phyloP scores from a whole-genome alignment of 2,329 filamentous ascomycete species.

The Trichoderma arundinaceum region DNA sequence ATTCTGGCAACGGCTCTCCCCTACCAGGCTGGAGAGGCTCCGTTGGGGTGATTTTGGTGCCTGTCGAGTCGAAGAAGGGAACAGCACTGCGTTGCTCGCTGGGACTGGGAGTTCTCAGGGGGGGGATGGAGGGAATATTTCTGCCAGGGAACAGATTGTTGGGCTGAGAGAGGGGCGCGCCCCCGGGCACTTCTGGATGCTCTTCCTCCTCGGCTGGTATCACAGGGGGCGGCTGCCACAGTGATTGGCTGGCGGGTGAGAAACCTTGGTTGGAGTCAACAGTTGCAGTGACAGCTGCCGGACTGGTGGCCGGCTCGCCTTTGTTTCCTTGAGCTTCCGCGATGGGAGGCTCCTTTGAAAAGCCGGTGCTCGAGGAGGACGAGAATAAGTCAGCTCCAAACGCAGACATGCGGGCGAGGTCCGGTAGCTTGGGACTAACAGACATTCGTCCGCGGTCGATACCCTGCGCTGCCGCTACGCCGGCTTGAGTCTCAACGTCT shows the following conservation, averaged over 20 bases:
- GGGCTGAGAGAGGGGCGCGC: slow-evolving; percentile 12
- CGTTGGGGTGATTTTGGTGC: slow-evolving; percentile 47
- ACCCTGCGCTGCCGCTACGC: not conserved
- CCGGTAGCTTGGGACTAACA: slow-evolving; percentile 26
- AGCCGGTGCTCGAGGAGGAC: not conserved
- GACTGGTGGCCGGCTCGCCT: not conserved
- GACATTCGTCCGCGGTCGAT: slow-evolving; percentile 22
- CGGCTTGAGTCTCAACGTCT: slow-evolving; percentile 33
- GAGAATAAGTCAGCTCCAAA: slow-evolving; percentile 65
- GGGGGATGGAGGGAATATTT: slow-evolving; percentile 40
- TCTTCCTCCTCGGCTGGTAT: slow-evolving; percentile 11
- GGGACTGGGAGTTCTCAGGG: slow-evolving; percentile 46
- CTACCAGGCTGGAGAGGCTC: slow-evolving; percentile 54
- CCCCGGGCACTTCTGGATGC: not conserved
- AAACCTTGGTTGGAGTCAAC: not conserved
- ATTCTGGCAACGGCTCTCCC: slow-evolving; percentile 45
- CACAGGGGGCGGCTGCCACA: not conserved
- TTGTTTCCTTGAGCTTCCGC: not conserved
- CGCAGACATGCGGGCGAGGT: slow-evolving; percentile 61
- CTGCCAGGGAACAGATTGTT: slow-evolving; percentile 30
- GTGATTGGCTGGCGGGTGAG: not conserved
- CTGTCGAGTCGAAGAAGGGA: slow-evolving; percentile 15
- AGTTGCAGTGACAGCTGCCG: not conserved
- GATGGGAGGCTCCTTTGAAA: not conserved
- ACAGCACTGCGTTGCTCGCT: slow-evolving; percentile 22